phyloP scores from a whole-genome alignment of 176 grass and related monocot species.

The Saccharum officinarum region DNA sequence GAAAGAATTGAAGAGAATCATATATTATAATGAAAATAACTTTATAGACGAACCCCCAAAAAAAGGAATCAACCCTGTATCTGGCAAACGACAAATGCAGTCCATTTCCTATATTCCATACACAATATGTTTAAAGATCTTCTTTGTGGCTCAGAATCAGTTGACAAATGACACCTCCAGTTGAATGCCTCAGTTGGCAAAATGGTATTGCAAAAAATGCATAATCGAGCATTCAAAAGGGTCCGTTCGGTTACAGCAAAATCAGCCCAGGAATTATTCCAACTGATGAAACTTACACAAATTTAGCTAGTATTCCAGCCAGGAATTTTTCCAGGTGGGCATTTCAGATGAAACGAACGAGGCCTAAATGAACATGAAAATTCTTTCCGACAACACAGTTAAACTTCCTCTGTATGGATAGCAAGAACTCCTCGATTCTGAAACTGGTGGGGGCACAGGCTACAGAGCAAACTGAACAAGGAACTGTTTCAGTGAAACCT shows the following conservation, averaged over 20 bases:
- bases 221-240: not conserved
- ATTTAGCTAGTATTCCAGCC: too few species aligned
- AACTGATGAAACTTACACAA: too few species aligned
- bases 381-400: not conserved
- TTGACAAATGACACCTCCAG: not conserved
- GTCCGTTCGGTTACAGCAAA: too few species aligned
- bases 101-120: not conserved
- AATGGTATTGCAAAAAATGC: not conserved
- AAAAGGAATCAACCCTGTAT: not conserved
- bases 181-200: not conserved
- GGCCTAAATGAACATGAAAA: not conserved
- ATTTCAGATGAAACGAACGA: too few species aligned
- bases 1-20: too few species aligned
- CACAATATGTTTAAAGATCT: not conserved
- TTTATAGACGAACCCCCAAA: not conserved
- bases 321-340: too few species aligned
- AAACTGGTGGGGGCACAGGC: conserved; percentile 17
- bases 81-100: conserved; percentile 6
- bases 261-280: too few species aligned
- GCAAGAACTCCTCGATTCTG: conserved; percentile 3
- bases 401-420: conserved; percentile 8
- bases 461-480: conserved; percentile 24
- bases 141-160: not conserved
- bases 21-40: too few species aligned
- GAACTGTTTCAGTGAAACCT: conserved; percentile 15